A percentile compares a stretch with the other conserved stretches of the same genome.
Conservation (phyloP, 441 rosid species). For the Corymbia calophylla region DNA sequence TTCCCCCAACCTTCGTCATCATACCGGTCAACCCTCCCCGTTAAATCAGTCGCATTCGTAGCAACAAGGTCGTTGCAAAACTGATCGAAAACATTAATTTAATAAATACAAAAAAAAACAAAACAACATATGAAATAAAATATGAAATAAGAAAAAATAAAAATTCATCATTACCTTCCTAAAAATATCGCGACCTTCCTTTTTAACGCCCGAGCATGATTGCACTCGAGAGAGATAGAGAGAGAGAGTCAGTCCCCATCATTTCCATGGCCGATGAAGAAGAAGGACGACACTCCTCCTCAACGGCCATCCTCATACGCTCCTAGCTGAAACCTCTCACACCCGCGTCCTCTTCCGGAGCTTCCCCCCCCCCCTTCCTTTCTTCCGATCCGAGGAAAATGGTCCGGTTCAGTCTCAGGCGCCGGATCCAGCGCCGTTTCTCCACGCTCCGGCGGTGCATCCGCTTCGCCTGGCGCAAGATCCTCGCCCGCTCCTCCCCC, state of each 20-base stretch:
- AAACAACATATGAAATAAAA: background rate
- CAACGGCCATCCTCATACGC: conserved; percentile 22
- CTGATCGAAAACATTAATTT: background rate
- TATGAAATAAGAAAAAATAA: background rate
- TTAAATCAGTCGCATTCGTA: conserved; percentile 28
- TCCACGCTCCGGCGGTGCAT: conserved; percentile 47
- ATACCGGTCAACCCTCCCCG: conserved; percentile 27
- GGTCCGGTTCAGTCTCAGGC: conserved; percentile 25
- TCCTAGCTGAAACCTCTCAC: background rate
- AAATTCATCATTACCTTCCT: background rate
- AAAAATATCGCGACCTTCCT: conserved; percentile 1
- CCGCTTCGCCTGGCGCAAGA: conserved; percentile 31
- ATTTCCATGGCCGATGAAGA: conserved; percentile 28
- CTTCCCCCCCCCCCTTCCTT: background rate
- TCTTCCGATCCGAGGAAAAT: conserved; percentile 1
- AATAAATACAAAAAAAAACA: background rate
- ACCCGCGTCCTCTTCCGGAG: background rate
- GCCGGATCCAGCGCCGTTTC: conserved; percentile 40
- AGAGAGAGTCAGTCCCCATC: background rate
- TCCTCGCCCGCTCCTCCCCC: conserved; percentile 28
- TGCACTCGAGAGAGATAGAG: background rate
- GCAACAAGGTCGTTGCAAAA: conserved; percentile 1
- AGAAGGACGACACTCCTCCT: background rate
- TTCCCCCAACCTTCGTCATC: background rate
- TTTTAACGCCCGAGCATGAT: background rate